A percentile compares a stretch with the other conserved stretches of the same genome.
Evolutionary conservation across 768 basidiomycete species (phyloP).

Genomic region (Amanita fuliginea): DNA sequence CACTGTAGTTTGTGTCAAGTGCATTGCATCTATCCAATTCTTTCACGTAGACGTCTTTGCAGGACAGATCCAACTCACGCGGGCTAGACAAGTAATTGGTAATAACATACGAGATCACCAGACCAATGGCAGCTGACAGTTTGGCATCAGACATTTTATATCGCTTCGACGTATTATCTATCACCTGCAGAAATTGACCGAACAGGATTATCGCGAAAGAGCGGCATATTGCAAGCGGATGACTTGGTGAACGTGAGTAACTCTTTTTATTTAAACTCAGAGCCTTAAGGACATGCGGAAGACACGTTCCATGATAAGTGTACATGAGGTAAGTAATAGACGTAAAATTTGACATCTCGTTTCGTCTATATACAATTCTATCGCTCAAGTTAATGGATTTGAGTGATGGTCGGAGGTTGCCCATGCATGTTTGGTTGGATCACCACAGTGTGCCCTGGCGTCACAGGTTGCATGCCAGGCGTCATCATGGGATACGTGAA

Average conservation of each 20-base stretch:
- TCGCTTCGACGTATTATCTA: neutral
- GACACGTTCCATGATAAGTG: constrained; percentile 11
- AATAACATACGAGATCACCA: constrained; percentile 38
- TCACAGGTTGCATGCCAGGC: constrained; percentile 13
- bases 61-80: constrained; percentile 20
- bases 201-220: constrained; percentile 37
- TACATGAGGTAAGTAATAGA: constrained; percentile 3
- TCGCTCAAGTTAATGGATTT: constrained; percentile 21
- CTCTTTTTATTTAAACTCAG: neutral
- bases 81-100: constrained; percentile 38
- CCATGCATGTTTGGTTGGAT: constrained; percentile 60
- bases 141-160: neutral
- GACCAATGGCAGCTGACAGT: constrained; percentile 31
- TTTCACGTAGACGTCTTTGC: neutral
- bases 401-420: constrained; percentile 47
- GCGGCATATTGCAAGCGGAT: constrained; percentile 23
- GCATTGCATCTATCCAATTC: constrained; percentile 38
- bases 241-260: neutral
- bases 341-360: neutral
- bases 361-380: neutral
- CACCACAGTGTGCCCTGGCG: constrained; percentile 51
- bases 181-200: constrained; percentile 33
- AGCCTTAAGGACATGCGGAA: constrained; percentile 10
- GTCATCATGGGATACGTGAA: constrained; percentile 11
- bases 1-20: constrained; percentile 64